Evolutionary conservation across 768 basidiomycete genomes (phyloP), one percentile per base, ranked within the genome.

Genomic region (Tricholoma terreum): DNA sequence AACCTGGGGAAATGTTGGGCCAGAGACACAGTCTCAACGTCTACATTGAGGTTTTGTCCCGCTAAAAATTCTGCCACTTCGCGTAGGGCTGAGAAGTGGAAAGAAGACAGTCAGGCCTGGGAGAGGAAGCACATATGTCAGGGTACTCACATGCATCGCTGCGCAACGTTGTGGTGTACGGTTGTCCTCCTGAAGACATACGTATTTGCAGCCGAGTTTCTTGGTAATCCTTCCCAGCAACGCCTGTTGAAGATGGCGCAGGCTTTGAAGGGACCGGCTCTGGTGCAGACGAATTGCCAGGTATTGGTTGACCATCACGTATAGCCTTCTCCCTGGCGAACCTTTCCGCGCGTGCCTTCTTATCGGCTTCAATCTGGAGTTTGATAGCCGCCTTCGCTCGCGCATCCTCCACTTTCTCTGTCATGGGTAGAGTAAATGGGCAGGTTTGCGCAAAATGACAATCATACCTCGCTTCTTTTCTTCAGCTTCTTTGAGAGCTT

Each of bases 331-430:
- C 96, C 48, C 86, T 77, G 0, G 94, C 94, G 1, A 86, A 79
- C 65, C 91, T 94, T 67, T 90, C 94, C 0, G 92, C 92, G 17
- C 96, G 85, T 8, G 84, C 87, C 52, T 84, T 83, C 75, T 94
- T 98, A 77, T 97, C 95, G 0, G 87, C 91, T 71, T 95, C 94
- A 62, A 98, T 97, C 70, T 97, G 94, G 0, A 90, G 92, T 68
- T 93, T 94, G 67, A 98, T 78, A 0, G 90, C 90, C 3, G 91
- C 92, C 60, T 77, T 85, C 1, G 94, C 95, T 65, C 86, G 87
- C 10, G 86, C 86, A 50, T 98, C 96, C 52, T 89, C 91, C 38
- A 92, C 67, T 75, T 98, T 98, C 65, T 98, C 96, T 95, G 65
- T 10, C 1, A 24, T 48, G 6, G 24, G 2, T 40, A 22, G 48